Base-by-base conservation (phyloP, 495 filamentous ascomycete species). In the Annulohypoxylon bovei region DNA sequence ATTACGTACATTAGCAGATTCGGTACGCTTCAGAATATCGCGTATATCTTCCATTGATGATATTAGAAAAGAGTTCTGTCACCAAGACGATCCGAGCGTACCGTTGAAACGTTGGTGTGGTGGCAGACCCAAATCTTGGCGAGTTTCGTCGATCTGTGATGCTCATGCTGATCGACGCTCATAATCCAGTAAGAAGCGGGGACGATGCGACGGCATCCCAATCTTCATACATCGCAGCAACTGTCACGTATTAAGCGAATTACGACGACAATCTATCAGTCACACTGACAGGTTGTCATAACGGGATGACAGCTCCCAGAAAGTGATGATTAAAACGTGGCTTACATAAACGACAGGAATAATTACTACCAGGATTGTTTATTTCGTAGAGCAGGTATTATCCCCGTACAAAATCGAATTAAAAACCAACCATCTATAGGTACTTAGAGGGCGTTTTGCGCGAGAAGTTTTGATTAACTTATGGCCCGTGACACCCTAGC, bases 51-150 rank as follows among this genome's bases (percentile, higher is more conserved):
- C 42, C 30, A 54, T 6, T 37, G 32, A 18, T 6, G 37, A 27
- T 46, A 18, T 25, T 40, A 18, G 14, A 40, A 62, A 28, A 37
- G 37, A 39, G 42, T 50, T 40, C 28, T 18, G 40, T 59, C 25
- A 39, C 30, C 33, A 44, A 37, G 22, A 40, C 47, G 70, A 65
- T 57, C 70, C 35, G 65, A 68, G 70, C 70, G 55, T 14, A 9
- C 54, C 22, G 35, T 72, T 64, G 58, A 72, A 72, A 67, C 63
- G 37, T 64, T 72, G 54, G 59, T 67, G 64, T 72, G 37, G 57
- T 55, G 37, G 39, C 56, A 62, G 58, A 66, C 52, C 27, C 42
- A 42, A 12, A 46, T 30, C 28, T 54, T 44, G 55, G 33, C 64
- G 42, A 55, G 58, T 63, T 56, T 63, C 59, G 64, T 44, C 33